Evolutionary conservation across 345 rosid species (phyloP).

Genomic region (Alliaria petiolata): DNA sequence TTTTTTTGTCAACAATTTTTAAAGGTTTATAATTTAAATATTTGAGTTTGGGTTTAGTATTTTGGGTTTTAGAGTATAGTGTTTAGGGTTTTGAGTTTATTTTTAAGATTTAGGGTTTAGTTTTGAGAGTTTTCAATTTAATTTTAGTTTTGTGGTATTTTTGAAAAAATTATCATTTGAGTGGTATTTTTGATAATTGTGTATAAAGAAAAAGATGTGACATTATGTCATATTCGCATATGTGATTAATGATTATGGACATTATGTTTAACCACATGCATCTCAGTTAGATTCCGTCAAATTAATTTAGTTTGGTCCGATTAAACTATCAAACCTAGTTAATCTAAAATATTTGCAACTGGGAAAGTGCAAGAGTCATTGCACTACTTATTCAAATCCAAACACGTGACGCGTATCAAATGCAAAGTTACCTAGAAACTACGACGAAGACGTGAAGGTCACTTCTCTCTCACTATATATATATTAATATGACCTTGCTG

Average conservation of each 20-base stretch:
- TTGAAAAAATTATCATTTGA: no score
- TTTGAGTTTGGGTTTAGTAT: no score
- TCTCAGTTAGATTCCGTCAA: not conserved
- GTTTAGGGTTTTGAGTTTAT: no score
- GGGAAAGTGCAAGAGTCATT: constrained; percentile 19
- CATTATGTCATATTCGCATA: no score
- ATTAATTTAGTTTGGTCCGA: not conserved
- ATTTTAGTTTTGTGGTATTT: no score
- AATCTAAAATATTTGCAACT: constrained; percentile 6
- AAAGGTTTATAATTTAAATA: no score
- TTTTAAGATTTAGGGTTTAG: no score
- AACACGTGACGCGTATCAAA: not conserved
- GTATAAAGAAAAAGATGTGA: no score
- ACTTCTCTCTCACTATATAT: constrained; percentile 3
- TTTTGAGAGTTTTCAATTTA: no score
- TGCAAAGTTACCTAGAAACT: not conserved
- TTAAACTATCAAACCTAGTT: not conserved
- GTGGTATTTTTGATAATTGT: no score
- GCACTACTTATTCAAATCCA: constrained; percentile 1
- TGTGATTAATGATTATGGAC: not conserved
- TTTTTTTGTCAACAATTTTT: no score
- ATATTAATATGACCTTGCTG: not conserved
- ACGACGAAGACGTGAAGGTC: constrained; percentile 23
- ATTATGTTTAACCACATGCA: not conserved
- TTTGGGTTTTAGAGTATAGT: no score